phyloP scores from a whole-genome alignment of 2,329 filamentous ascomycete genomes.

The Xenoacremonium recifei region DNA sequence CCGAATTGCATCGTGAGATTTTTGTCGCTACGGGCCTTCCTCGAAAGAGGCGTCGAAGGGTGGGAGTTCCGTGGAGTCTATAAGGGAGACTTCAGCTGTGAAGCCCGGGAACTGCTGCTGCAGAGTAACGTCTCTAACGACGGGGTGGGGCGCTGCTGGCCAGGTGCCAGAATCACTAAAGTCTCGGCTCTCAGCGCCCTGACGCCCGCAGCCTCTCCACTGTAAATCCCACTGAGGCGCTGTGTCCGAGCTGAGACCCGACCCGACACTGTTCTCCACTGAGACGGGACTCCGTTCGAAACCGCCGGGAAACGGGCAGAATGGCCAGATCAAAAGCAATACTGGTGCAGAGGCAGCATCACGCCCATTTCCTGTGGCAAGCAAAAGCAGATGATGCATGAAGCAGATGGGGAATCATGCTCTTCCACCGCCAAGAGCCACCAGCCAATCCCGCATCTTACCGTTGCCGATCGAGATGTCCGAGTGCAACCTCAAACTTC shows the following conservation, averaged over 20 bases:
- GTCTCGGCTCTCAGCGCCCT: not conserved
- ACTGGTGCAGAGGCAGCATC: not conserved
- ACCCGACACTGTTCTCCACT: slow-evolving; percentile 8
- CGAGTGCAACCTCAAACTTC: not conserved
- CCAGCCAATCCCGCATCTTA: not conserved
- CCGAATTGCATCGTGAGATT: slow-evolving; percentile 1
- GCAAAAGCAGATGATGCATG: no score
- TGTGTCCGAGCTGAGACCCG: not conserved
- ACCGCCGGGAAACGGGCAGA: slow-evolving; percentile 8
- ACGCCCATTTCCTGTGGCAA: not conserved
- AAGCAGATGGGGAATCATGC: not conserved
- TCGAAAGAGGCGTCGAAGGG: slow-evolving; percentile 5
- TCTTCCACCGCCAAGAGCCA: not conserved
- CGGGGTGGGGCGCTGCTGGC: no score
- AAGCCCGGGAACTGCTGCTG: not conserved
- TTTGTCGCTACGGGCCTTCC: not conserved
- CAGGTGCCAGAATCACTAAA: no score
- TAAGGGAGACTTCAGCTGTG: not conserved
- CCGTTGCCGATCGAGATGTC: not conserved
- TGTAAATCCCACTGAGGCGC: not conserved
- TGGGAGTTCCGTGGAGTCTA: slow-evolving; percentile 19
- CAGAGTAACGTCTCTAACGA: no score
- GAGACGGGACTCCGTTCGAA: slow-evolving; percentile 6
- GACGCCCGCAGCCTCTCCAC: not conserved
- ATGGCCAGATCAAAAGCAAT: slow-evolving; percentile 16